These are phyloP conservation scores for Astrephomene gubernaculifera DNA, from an alignment of 139 green algal genomes.

Conservation along the genomic window DNA sequence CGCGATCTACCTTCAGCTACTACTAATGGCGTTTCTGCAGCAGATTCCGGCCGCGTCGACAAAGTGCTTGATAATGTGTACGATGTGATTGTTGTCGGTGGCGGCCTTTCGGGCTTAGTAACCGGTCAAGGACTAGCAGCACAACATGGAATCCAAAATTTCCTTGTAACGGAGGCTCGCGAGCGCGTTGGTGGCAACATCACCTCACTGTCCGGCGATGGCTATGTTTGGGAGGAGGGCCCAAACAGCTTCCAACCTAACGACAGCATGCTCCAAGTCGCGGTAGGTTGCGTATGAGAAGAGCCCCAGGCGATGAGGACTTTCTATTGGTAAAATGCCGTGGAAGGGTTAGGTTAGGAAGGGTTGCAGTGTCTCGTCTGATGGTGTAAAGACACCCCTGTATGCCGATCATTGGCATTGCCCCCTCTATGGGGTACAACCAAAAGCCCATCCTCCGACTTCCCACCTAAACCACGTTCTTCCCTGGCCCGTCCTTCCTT, in stretches of 20 bases:
- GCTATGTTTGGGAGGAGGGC: conserved; percentile 98
- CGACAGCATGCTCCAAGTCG: conserved; percentile 93
- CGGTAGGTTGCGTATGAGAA: no score
- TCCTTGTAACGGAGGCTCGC: conserved; percentile 95
- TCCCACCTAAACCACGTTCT: no score
- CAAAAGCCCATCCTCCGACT: no score
- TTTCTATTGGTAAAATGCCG: no score
- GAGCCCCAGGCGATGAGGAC: no score
- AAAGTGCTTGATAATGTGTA: conserved; percentile 35
- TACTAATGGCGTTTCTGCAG: not conserved
- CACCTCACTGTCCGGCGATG: conserved; percentile 80
- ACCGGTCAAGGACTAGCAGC: conserved; percentile 79
- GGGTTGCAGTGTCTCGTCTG: no score
- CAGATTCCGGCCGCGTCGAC: not conserved
- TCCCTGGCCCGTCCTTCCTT: no score
- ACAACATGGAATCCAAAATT: conserved; percentile 70
- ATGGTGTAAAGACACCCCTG: no score
- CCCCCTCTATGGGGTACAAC: no score
- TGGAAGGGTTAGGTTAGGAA: no score
- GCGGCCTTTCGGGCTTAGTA: conserved; percentile 70
- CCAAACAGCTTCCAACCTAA: conserved; percentile 99
- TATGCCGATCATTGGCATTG: no score
- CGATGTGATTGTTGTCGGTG: conserved; percentile 69
- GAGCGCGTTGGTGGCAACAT: conserved; percentile 99
- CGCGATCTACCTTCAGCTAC: conserved; percentile 5